A percentile compares a stretch with the other conserved stretches of the same genome.
Conservation (phyloP, 2,329 filamentous ascomycete genomes). For the Periconia sp. region DNA sequence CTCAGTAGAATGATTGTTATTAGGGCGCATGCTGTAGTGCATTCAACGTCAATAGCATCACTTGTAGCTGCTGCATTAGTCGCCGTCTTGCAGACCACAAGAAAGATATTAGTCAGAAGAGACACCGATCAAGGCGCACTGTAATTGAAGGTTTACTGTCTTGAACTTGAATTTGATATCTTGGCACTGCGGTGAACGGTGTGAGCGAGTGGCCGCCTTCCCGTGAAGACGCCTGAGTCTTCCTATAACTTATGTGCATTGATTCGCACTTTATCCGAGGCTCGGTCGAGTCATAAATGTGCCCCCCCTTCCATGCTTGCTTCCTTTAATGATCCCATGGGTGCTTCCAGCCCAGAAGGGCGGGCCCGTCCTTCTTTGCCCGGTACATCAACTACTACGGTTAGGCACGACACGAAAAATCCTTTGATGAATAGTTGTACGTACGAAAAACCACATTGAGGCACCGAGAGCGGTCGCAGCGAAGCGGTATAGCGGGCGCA, state of each 20-base stretch:
- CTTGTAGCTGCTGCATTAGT: too few relatives aligned
- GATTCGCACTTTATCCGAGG: neutral
- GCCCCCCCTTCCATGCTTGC: slow-evolving; percentile 5
- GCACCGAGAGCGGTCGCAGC: slow-evolving; percentile 86
- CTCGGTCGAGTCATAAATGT: neutral
- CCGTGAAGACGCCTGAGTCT: too few relatives aligned
- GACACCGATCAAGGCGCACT: too few relatives aligned
- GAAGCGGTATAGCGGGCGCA: slow-evolving; percentile 78
- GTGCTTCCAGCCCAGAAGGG: slow-evolving; percentile 90
- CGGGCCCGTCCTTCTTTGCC: slow-evolving; percentile 94
- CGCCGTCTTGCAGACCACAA: too few relatives aligned
- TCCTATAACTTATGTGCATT: neutral
- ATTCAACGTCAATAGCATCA: too few relatives aligned
- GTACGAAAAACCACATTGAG: slow-evolving; percentile 99
- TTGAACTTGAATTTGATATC: slow-evolving; percentile 18
- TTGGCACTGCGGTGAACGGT: slow-evolving; percentile 20
- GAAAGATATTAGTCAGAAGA: too few relatives aligned
- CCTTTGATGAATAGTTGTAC: slow-evolving; percentile 42
- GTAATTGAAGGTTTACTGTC: too few relatives aligned
- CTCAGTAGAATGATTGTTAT: too few relatives aligned
- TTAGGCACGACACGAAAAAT: slow-evolving; percentile 27
- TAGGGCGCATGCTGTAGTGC: too few relatives aligned
- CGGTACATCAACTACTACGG: slow-evolving; percentile 83
- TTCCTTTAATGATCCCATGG: slow-evolving; percentile 53
- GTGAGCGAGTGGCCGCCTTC: too few relatives aligned